Evolutionary conservation across 306 rosid species (phyloP), one percentile per base, ranked within the genome.

Genomic region (Amphicarpaea edgeworthii): DNA sequence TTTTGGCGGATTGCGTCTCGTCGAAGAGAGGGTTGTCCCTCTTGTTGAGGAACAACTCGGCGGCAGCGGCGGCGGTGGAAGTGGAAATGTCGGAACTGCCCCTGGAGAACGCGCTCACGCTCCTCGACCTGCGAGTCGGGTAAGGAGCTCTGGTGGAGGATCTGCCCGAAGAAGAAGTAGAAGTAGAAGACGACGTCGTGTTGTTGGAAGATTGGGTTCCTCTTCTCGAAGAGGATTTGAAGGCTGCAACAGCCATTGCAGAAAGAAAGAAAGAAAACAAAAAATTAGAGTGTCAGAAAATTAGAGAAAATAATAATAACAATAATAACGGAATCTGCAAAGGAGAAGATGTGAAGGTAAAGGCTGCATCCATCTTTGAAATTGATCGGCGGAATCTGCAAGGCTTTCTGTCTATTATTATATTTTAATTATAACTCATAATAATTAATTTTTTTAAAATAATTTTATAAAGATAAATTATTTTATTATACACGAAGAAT

Each of bases 21-120:
- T 76, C 81, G 20, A 90, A 94, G 30, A 94, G 91, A 57, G 98
- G 98, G 60, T 94, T 94, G 62, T 94, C 96, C 63, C 95, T 87
- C 79, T 86, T 94, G 77, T 92, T 92, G 38, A 86, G 84, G 82
- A 94, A 94, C 10, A n/a, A n/a, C n/a, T n/a, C n/a, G n/a, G n/a
- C n/a, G n/a, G n/a, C n/a, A n/a, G n/a, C n/a, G n/a, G n/a, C n/a
- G n/a, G 86, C 91, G 0, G 83, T 24, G 15, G 89, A 89, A 0
- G 83, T 24, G 15, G 90, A 61, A 57, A 81, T 28, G 38, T 84
- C 86, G 0, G 60, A 68, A 23, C 21, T 45, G 68, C 72, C 68
- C 62, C 97, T 72, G 0, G 97, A 76, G 64, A 82, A 84, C 51
- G 96, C 91, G 86, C 93, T 89, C 12, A 94, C 97, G 77, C 98